Base-by-base conservation (phyloP, 2,329 filamentous ascomycete species). In the Thelonectria discophora region DNA sequence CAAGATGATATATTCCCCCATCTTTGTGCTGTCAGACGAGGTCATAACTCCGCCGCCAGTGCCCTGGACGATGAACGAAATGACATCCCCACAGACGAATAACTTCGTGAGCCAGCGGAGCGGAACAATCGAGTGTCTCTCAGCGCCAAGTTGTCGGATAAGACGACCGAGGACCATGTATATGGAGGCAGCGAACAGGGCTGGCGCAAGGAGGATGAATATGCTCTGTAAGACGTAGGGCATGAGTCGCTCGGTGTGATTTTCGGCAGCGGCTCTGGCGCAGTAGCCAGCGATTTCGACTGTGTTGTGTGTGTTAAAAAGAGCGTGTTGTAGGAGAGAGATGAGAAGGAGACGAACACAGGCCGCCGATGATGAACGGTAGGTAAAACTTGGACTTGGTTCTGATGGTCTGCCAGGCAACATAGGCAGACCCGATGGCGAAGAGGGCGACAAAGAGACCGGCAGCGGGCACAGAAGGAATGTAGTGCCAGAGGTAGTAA, bases 1-100 rank as follows among this genome's bases (percentile, higher is more conserved):
- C 34, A 37, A 37, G 34, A 37, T 37, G 34, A 37, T 37, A 11
- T 37, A 37, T 37, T 37, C 34, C 1, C 34, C 34, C 34, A 15
- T 37, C 34, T 37, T 37, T 12, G 34, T 37, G 34, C 34, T 37
- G 15, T 37, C 34, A 11, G 34, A 13, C 34, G 11, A 82, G 84
- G 7, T 74, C 72, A 18, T 79, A 18, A 37, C 40, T 55, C 34
- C 55, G 5, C 45, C 55, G 24, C 34, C 65, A 27, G 74, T 75
- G 15, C 75, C 76, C 69, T 88, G 85, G 3, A 86, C 72, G 3
- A 81, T 32, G 67, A 88, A 84, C 2, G 81, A 82, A 7, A 85
- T 50, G 3, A 87, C 69, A 65, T 88, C 86, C 34, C 84, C 83
- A 7, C 72, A 52, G 3, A 88, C 84, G 61, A 88, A 88, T 42